Evolutionary conservation across 257 asterid genomes (phyloP), one percentile per base, ranked within the genome.

Genomic region (Osmanthus fragrans): DNA sequence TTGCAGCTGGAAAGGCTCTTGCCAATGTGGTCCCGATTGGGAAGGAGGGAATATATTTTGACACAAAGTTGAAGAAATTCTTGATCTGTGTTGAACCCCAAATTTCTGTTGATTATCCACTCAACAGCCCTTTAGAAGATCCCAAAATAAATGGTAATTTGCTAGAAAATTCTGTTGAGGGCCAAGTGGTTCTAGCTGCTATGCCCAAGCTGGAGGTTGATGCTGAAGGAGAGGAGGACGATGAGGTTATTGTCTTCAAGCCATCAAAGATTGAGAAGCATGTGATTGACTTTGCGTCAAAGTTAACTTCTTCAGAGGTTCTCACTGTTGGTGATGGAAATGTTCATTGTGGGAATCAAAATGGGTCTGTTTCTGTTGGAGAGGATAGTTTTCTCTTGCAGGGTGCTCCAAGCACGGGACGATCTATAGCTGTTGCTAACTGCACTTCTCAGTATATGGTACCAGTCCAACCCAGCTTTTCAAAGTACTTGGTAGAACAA

Each of bases 1-100:
- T 96, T 76, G 94, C 96, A 25, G 97, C 99, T 70, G 98, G 97
- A 47, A 96, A 93, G 92, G 93, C 97, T 74, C 96, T 93, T 73
- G 92, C 92, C 69, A 88, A 82, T 81, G 83, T 87, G 21, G 91
- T 91, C 58, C 81, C 82, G 66, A 86, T 86, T 70, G 97, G 94
- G 65, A 84, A 80, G 66, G 89, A 89, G 69, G 90, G 95, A 39
- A 79, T 96, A 9, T 92, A 90, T 81, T 96, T 90, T 75, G 92
- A 91, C 49, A 13, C 71, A 12, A 89, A 84, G 86, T 76, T 80
- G 80, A 90, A 90, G 84, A 89, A 86, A 76, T 96, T 96, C 84
- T 76, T 81, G 67, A 76, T 93, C 82, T 97, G 99, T 36, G 76
- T 69, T 76, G 94, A 92, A 75, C 92, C 97, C 40, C 87, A 83